Conservation (phyloP, 1,284 basidiomycete genomes). For the Cutaneotrichosporon daszewskae region DNA sequence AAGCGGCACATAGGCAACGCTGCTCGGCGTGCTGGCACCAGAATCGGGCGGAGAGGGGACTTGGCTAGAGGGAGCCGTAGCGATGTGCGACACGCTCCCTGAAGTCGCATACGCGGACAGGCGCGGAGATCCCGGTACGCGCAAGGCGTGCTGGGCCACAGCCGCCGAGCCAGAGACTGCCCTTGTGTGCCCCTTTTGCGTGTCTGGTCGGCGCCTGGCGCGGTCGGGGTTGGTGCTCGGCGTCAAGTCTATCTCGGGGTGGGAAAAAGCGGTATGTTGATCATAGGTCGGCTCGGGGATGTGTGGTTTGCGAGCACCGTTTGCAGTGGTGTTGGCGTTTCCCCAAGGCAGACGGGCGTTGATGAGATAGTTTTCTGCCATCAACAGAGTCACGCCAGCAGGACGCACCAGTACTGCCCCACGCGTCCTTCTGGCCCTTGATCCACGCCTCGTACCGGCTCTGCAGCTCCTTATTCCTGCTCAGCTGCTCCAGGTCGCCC, state of each 20-base stretch:
- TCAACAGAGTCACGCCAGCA: conserved; percentile 27
- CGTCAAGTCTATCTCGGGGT: conserved; percentile 17
- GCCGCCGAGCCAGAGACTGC: conserved; percentile 1
- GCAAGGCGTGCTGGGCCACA: conserved; percentile 6
- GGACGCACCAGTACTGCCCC: conserved; percentile 37
- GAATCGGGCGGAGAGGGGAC: not conserved
- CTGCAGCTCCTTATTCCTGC: conserved; percentile 41
- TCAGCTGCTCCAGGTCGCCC: conserved; percentile 28
- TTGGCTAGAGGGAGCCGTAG: conserved; percentile 2
- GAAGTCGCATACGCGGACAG: not conserved
- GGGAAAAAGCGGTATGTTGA: conserved; percentile 15
- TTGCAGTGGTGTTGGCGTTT: not conserved
- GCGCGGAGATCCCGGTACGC: not conserved
- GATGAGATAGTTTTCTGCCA: conserved; percentile 39
- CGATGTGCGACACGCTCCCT: conserved; percentile 2
- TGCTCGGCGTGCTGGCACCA: conserved; percentile 12
- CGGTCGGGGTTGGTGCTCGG: conserved; percentile 13
- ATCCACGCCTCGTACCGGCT: conserved; percentile 40
- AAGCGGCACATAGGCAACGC: conserved; percentile 13
- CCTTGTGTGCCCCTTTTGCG: too few relatives aligned
- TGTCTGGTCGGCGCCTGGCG: not conserved
- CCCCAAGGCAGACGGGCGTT: conserved; percentile 37
- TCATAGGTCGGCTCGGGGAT: conserved; percentile 17
- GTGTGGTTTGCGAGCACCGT: too few relatives aligned
- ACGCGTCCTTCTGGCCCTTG: conserved; percentile 27